Evolutionary conservation across 192 early-diverging fungal genomes (phyloP).

Genomic region (Backusella westeae): DNA sequence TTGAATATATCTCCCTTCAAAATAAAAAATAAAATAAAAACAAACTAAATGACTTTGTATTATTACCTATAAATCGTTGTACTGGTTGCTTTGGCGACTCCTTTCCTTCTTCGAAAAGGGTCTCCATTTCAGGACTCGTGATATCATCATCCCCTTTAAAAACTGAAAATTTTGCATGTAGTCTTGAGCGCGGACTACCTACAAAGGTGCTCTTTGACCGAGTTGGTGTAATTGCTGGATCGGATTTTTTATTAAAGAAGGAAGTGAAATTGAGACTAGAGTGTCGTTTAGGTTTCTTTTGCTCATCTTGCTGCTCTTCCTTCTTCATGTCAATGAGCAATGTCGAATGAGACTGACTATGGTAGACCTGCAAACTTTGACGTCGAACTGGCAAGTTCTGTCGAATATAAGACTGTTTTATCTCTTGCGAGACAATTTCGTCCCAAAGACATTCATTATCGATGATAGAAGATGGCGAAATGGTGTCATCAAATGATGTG

Average conservation of each 20-base stretch:
- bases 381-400: constrained; percentile 33
- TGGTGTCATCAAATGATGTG: background rate
- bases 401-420: constrained; percentile 21
- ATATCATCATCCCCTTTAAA: background rate
- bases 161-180: background rate
- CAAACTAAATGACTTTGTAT: background rate
- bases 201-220: background rate
- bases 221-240: background rate
- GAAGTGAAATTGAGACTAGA: background rate
- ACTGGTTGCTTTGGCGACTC: background rate
- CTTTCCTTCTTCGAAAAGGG: constrained; percentile 1
- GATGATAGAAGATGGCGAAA: background rate
- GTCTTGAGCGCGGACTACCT: background rate
- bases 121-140: background rate
- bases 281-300: background rate
- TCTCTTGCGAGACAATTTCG: background rate
- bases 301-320: background rate
- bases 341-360: constrained; percentile 4
- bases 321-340: constrained; percentile 1
- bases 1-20: background rate
- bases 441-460: background rate
- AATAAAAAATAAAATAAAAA: background rate
- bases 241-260: background rate
- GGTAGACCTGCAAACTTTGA: constrained; percentile 25
- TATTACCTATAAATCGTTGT: background rate